Evolutionary conservation across 495 filamentous ascomycete genomes (phyloP).

Genomic region (Trichoderma orchidacearum): DNA sequence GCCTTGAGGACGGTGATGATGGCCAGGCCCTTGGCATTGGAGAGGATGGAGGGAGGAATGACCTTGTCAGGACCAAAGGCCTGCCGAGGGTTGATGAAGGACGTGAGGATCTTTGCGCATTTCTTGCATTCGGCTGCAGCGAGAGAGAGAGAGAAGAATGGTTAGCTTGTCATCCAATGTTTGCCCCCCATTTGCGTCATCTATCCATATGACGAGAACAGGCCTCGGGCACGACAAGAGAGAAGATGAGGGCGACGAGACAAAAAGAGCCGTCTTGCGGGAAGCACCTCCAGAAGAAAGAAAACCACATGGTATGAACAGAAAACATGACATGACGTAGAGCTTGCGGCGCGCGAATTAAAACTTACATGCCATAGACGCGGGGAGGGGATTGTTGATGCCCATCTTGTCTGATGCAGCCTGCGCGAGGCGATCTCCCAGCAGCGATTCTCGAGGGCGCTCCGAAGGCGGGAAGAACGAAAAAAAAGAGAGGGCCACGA

Average conservation of each 20-base stretch:
- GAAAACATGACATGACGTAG: background rate
- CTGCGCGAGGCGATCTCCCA: background rate
- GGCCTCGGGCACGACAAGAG: no score
- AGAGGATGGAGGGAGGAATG: constrained; percentile 83
- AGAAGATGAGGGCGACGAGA: no score
- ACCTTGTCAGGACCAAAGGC: constrained; percentile 94
- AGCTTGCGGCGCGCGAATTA: constrained; percentile 1
- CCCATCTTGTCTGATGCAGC: constrained; percentile 25
- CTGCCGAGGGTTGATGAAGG: constrained; percentile 89
- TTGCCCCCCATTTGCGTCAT: background rate
- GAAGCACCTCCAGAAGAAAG: no score
- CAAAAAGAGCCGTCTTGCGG: background rate
- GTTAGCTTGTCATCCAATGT: background rate
- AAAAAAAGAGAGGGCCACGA: background rate
- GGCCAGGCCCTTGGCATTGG: constrained; percentile 90
- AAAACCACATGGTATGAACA: no score
- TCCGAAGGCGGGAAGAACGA: background rate
- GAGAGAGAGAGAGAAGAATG: constrained; percentile 2
- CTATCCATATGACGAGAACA: background rate
- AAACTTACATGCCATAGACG: constrained; percentile 43
- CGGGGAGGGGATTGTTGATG: constrained; percentile 44
- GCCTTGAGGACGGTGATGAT: constrained; percentile 93
- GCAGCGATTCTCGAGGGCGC: background rate
- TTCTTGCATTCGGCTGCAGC: constrained; percentile 71
- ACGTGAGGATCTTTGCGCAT: constrained; percentile 82